phyloP scores from a whole-genome alignment of 257 asterid species.

The Salvia rosmarinus region DNA sequence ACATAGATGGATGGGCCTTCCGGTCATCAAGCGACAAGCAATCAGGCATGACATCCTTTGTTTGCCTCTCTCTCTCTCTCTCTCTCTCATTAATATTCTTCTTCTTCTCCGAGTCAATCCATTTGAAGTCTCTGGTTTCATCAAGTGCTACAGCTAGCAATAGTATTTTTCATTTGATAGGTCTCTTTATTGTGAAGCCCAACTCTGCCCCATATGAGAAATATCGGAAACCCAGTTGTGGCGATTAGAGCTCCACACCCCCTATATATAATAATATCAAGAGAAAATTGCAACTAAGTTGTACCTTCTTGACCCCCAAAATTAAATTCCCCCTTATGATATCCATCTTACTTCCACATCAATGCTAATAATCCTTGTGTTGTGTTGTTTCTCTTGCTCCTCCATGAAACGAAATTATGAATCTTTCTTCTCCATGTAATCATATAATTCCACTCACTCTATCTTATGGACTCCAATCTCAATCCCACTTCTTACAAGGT shows the following conservation, averaged over 20 bases:
- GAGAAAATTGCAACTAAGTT: background rate
- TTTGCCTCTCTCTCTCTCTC: no score
- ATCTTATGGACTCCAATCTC: constrained; percentile 40
- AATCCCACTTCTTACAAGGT: constrained; percentile 38
- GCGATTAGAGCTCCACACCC: constrained; percentile 37
- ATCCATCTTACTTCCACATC: background rate
- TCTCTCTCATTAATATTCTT: no score
- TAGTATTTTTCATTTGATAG: no score
- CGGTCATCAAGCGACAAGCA: no score
- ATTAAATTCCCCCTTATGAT: background rate
- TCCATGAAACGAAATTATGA: constrained; percentile 42
- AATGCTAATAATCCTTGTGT: background rate
- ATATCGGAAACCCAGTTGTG: constrained; percentile 27
- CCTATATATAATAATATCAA: background rate
- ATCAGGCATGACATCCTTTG: no score
- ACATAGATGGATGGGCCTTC: no score
- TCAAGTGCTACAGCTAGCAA: no score
- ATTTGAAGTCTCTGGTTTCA: no score
- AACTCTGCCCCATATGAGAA: no score
- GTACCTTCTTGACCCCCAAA: background rate
- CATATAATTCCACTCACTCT: constrained; percentile 2
- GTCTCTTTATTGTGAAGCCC: no score
- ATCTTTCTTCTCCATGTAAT: constrained; percentile 30
- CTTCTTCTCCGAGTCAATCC: no score
- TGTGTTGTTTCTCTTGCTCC: background rate